A percentile compares a stretch with the other conserved stretches of the same genome.
phyloP scores from a whole-genome alignment of 371 early-diverging fungal genomes.

The Mucor indicus region DNA sequence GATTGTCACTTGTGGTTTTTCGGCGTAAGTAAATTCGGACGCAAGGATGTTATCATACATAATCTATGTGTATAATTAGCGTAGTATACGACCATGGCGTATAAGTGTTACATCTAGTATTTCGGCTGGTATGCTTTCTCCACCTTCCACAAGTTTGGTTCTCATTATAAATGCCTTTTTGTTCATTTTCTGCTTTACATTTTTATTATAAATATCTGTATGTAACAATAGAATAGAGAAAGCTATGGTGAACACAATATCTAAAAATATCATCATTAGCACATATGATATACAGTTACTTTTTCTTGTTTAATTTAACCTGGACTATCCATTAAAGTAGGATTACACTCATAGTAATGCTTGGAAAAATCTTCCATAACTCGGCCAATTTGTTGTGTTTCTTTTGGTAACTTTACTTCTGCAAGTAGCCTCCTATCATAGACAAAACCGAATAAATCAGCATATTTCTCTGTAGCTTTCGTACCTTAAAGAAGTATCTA shows the following conservation, averaged over 20 bases:
- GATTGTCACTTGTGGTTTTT: conserved; percentile 37
- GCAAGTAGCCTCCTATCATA: conserved; percentile 64
- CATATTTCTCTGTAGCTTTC: not conserved
- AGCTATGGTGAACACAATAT: conserved; percentile 76
- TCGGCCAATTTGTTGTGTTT: conserved; percentile 90
- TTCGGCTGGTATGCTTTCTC: conserved; percentile 65
- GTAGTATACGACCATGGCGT: not conserved
- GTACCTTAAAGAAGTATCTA: conserved; percentile 73
- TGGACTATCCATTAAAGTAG: conserved; percentile 58
- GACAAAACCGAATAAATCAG: not conserved
- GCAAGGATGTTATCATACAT: conserved; percentile 76
- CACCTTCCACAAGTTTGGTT: conserved; percentile 64
- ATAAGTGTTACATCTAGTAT: conserved; percentile 56
- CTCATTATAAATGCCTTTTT: conserved; percentile 79
- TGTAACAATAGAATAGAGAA: conserved; percentile 90
- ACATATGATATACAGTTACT: too few species aligned
- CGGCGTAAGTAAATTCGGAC: conserved; percentile 55
- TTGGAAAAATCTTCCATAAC: conserved; percentile 81
- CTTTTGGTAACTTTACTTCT: conserved; percentile 80
- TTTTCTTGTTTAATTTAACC: conserved; percentile 49
- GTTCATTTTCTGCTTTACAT: conserved; percentile 80
- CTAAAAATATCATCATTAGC: conserved; percentile 22
- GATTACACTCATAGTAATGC: conserved; percentile 75
- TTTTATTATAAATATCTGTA: conserved; percentile 91
- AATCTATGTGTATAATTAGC: conserved; percentile 36